phyloP scores from a whole-genome alignment of 768 basidiomycete genomes.

The Strobilomyces echinocephalus region DNA sequence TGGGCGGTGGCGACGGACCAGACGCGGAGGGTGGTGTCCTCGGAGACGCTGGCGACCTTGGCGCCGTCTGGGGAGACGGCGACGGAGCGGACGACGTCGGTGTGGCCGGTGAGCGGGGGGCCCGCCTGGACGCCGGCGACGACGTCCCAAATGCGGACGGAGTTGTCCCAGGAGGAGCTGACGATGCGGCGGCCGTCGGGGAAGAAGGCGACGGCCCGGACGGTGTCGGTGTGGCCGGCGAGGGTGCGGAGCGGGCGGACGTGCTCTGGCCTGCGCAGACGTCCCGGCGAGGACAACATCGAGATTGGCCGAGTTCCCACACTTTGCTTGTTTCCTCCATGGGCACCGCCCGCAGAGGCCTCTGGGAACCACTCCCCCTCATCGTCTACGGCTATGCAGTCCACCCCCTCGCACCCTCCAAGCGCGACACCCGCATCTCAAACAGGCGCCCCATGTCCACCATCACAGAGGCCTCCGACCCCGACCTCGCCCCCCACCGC shows the following conservation, averaged over 20 bases:
- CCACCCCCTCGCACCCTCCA: conserved; percentile 74
- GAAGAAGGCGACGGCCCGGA: conserved; percentile 27
- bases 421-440: conserved; percentile 68
- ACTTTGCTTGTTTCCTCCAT: conserved; percentile 2
- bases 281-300: conserved; percentile 23
- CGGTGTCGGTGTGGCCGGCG: conserved; percentile 31
- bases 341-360: conserved; percentile 36
- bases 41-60: conserved; percentile 25
- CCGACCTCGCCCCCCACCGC: conserved; percentile 59
- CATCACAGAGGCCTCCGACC: conserved; percentile 46
- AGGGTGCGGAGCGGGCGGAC: conserved; percentile 23
- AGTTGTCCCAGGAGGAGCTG: conserved; percentile 25
- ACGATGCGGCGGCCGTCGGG: conserved; percentile 23
- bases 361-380: conserved; percentile 62
- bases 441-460: conserved; percentile 38
- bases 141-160: conserved; percentile 27
- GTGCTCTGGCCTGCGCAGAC: conserved; percentile 21
- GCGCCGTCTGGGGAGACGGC: conserved; percentile 28
- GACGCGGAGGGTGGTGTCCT: conserved; percentile 28
- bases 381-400: conserved; percentile 91
- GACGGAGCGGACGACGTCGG: conserved; percentile 26
- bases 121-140: conserved; percentile 12
- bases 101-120: conserved; percentile 23
- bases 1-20: conserved; percentile 24
- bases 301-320: neutral